These are phyloP conservation scores for Aspergillus texensis DNA, from an alignment of 2,329 filamentous ascomycete species.

Conservation along the genomic window DNA sequence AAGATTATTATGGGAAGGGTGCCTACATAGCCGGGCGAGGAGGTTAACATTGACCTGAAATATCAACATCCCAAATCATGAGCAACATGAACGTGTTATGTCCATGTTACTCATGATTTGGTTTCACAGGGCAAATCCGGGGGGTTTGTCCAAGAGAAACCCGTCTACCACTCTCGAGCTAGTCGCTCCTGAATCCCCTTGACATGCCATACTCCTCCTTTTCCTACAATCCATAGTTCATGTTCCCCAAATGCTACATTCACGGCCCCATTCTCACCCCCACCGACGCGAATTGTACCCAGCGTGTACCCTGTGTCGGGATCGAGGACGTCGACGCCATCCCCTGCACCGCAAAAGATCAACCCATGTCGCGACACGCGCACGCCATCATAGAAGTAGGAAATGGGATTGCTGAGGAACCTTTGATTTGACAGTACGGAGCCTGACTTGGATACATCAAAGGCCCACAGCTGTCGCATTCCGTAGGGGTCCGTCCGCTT, in stretches of 20 bases:
- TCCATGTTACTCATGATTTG: too few species aligned
- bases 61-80: too few species aligned
- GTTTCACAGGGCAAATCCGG: too few species aligned
- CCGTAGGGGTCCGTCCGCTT: constrained; percentile 8
- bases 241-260: constrained; percentile 13
- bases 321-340: constrained; percentile 19
- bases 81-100: too few species aligned
- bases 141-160: too few species aligned
- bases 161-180: constrained; percentile 13
- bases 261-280: constrained; percentile 17
- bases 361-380: constrained; percentile 14
- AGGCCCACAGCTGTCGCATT: constrained; percentile 9
- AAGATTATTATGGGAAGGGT: too few species aligned
- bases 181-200: constrained; percentile 11
- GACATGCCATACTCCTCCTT: constrained; percentile 18
- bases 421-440: constrained; percentile 12
- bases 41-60: too few species aligned
- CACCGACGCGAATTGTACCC: constrained; percentile 16
- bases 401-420: constrained; percentile 10
- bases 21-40: too few species aligned
- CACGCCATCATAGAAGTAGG: constrained; percentile 17
- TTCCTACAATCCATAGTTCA: constrained; percentile 19
- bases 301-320: constrained; percentile 12
- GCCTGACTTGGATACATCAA: constrained; percentile 6
- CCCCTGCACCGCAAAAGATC: constrained; percentile 15